Evolutionary conservation across 805 yeast genomes (phyloP), one percentile per base, ranked within the genome.

Genomic region (Maudiozyma serrabonitensis): DNA sequence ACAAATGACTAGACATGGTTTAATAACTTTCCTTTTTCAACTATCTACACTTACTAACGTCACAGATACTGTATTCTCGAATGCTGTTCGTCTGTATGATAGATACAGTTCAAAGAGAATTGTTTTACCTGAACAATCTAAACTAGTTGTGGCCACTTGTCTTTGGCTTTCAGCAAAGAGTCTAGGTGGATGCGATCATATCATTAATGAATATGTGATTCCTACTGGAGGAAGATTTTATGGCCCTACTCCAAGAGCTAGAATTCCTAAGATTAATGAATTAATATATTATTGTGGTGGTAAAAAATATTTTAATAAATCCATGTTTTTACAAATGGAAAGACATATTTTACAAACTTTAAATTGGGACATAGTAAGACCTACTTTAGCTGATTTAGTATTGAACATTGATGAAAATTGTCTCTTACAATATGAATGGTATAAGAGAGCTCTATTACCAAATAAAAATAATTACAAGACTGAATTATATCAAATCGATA

Each of bases 91-190:
- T 56, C 74, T 90, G 46, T 84, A 91, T 53, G 99, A 91, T 66
- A 78, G 97, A 52, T 91, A 91, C 69, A 85, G 95, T 63, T 84
- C 95, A 48, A 84, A 82, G 59, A 75, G 97, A 58, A 80, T 89
- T 8, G 93, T 90, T 0, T 75, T 85, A 54, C 78, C 82, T 56
- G 90, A 85, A 49, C 97, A 90, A 67, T 81, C 87, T 52, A 96
- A 90, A 66, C 74, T 91, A 48, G 90, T 91, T 12, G 88, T 93
- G 34, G 85, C 95, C 52, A 87, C 96, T 3, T 87, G 96, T 52
- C 70, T 91, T 34, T 91, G 97, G 97, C 76, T 91, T 26, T 88
- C 96, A 2, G 82, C 96, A 23, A 91, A 91, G 64, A 74, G 81
- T 16, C 78, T 76, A 57, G 87, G 87, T 44, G 87, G 87, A 34